Evolutionary conservation across 805 yeast genomes (phyloP).

Genomic region (Lachancea kluyveri): DNA sequence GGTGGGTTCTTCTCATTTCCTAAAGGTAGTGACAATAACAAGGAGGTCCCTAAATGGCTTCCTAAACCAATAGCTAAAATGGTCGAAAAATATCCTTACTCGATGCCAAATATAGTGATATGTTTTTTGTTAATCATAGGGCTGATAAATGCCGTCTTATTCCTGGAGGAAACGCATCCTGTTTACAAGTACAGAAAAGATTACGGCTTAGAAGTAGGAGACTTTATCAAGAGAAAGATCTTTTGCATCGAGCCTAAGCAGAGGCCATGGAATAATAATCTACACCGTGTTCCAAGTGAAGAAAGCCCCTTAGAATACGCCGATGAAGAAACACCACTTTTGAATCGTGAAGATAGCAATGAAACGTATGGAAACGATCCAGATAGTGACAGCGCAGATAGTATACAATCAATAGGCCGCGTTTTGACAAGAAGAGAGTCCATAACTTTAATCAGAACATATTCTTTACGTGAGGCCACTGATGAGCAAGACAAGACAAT

Average conservation of each 20-base stretch:
- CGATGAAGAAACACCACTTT: slow-evolving; percentile 14
- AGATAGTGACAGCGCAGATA: slow-evolving; percentile 12
- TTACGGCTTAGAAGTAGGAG: slow-evolving; percentile 41
- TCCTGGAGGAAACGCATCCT: slow-evolving; percentile 49
- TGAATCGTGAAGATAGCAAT: too few species aligned
- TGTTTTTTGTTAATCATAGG: slow-evolving; percentile 34
- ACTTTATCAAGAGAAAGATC: slow-evolving; percentile 18
- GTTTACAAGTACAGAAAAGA: slow-evolving; percentile 35
- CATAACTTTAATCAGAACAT: slow-evolving; percentile 27
- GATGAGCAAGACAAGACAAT: slow-evolving; percentile 17
- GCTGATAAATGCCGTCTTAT: slow-evolving; percentile 36
- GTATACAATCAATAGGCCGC: slow-evolving; percentile 21
- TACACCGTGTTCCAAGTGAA: background rate
- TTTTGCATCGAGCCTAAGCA: slow-evolving; percentile 16
- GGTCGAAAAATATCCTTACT: slow-evolving; percentile 40
- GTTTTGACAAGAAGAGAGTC: slow-evolving; percentile 31
- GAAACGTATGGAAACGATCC: slow-evolving; percentile 11
- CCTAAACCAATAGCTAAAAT: slow-evolving; percentile 22
- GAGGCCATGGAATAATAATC: slow-evolving; percentile 26
- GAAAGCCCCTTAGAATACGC: background rate
- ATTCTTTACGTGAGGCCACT: slow-evolving; percentile 28
- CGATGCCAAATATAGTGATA: slow-evolving; percentile 47
- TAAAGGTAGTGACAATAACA: slow-evolving; percentile 23
- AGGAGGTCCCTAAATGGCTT: slow-evolving; percentile 13
- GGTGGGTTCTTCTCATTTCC: slow-evolving; percentile 50